phyloP scores from a whole-genome alignment of 2,329 filamentous ascomycete species.

The Phialophora verrucosa region DNA sequence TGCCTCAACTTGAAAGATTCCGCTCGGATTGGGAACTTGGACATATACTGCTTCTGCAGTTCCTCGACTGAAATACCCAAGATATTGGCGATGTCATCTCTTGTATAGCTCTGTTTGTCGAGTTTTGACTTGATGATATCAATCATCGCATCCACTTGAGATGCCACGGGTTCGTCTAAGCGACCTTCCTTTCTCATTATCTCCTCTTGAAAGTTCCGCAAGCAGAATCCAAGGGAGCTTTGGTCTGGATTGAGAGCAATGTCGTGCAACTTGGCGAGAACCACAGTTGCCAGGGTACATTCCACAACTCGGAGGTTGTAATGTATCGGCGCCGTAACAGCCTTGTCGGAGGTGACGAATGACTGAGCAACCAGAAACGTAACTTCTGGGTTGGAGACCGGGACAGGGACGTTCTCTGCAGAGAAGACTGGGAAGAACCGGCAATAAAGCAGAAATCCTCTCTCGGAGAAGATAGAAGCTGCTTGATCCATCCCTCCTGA shows the following conservation, averaged over 20 bases:
- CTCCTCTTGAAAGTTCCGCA: conserved; percentile 84
- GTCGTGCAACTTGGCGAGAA: conserved; percentile 65
- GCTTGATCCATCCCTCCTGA: conserved; percentile 98
- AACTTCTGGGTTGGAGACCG: conserved; percentile 78
- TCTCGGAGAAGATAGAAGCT: conserved; percentile 89
- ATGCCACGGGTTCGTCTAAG: conserved; percentile 58
- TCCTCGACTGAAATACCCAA: conserved; percentile 72
- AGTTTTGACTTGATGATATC: conserved; percentile 73
- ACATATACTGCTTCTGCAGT: conserved; percentile 78
- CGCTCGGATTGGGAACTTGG: conserved; percentile 85
- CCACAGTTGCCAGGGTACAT: conserved; percentile 81
- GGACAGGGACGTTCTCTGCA: conserved; percentile 80
- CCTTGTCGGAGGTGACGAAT: conserved; percentile 92
- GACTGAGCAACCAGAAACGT: conserved; percentile 94
- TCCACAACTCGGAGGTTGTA: conserved; percentile 98
- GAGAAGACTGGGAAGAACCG: conserved; percentile 81
- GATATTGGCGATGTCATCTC: conserved; percentile 78
- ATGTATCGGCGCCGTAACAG: conserved; percentile 87
- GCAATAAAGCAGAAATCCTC: conserved; percentile 85
- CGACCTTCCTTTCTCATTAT: conserved; percentile 67
- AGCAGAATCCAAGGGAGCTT: conserved; percentile 79
- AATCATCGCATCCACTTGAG: conserved; percentile 76
- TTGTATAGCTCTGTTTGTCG: conserved; percentile 80
- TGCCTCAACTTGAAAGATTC: conserved; percentile 86
- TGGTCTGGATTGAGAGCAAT: conserved; percentile 76